Evolutionary conservation across 1,284 basidiomycete genomes (phyloP).

Genomic region (Sporisorium iseilematis-ciliati): DNA sequence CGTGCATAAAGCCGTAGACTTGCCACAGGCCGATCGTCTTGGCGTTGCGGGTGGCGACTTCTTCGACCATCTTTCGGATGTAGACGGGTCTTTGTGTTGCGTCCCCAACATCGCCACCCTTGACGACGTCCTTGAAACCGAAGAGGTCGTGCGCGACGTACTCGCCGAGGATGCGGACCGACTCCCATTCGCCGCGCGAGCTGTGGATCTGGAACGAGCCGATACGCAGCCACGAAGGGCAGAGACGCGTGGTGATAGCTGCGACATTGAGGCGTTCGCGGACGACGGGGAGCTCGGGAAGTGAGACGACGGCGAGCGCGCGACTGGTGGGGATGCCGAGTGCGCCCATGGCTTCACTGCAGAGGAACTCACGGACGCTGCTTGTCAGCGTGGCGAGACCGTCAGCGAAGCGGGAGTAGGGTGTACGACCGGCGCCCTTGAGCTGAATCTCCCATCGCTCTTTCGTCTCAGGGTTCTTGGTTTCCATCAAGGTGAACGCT

Average conservation of each 20-base stretch:
- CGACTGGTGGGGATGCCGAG: slow-evolving; percentile 89
- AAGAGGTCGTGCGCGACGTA: slow-evolving; percentile 79
- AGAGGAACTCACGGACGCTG: slow-evolving; percentile 84
- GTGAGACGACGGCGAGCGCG: slow-evolving; percentile 82
- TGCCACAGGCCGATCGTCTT: slow-evolving; percentile 94
- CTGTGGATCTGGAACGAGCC: slow-evolving; percentile 90
- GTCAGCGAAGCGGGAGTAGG: slow-evolving; percentile 90
- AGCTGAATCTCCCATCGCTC: slow-evolving; percentile 81
- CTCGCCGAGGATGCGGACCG: slow-evolving; percentile 74
- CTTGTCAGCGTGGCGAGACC: slow-evolving; percentile 92
- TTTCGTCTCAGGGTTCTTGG: slow-evolving; percentile 73
- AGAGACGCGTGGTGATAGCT: slow-evolving; percentile 84
- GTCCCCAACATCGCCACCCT: slow-evolving; percentile 23
- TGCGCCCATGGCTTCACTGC: slow-evolving; percentile 81
- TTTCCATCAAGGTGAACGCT: slow-evolving; percentile 84
- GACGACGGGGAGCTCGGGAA: slow-evolving; percentile 80
- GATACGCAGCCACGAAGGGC: slow-evolving; percentile 90
- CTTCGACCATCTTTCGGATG: slow-evolving; percentile 53
- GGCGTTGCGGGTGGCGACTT: slow-evolving; percentile 81
- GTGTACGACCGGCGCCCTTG: slow-evolving; percentile 93
- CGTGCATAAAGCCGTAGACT: slow-evolving; percentile 70
- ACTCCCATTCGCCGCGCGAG: slow-evolving; percentile 72
- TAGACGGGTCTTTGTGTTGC: slow-evolving; percentile 34
- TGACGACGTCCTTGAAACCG: slow-evolving; percentile 51
- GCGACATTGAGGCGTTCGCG: slow-evolving; percentile 85